Evolutionary conservation across 768 basidiomycete species (phyloP).

Genomic region (Macrolepiota albuminosa): DNA sequence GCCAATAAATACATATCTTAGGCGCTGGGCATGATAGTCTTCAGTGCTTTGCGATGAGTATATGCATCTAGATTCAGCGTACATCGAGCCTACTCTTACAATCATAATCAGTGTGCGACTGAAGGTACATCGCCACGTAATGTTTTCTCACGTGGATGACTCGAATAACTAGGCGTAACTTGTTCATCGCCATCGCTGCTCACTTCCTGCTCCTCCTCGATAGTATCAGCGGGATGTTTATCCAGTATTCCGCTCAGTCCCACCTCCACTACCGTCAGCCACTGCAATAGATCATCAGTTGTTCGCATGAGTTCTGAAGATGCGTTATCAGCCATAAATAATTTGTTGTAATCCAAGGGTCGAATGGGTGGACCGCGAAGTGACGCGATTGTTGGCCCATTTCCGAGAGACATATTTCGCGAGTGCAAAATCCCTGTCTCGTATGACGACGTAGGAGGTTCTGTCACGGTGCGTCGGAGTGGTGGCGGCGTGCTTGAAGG

Average conservation of each 20-base stretch:
- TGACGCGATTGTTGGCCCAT: conserved; percentile 21
- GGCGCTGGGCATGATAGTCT: not conserved
- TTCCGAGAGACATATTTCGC: conserved; percentile 18
- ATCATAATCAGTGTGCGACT: not conserved
- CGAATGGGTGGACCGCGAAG: conserved; percentile 42
- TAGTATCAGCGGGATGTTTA: conserved; percentile 42
- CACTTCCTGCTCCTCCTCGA: conserved; percentile 61
- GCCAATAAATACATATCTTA: conserved; percentile 52
- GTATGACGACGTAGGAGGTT: conserved; percentile 15
- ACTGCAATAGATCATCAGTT: conserved; percentile 70
- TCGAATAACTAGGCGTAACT: conserved; percentile 3
- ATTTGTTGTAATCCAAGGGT: conserved; percentile 64
- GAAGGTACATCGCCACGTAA: conserved; percentile 2
- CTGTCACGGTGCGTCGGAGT: conserved; percentile 14
- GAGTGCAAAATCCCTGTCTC: conserved; percentile 10
- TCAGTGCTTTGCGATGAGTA: not conserved
- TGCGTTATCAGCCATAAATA: conserved; percentile 52
- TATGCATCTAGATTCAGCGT: conserved; percentile 7
- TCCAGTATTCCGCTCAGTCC: conserved; percentile 70
- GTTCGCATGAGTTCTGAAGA: conserved; percentile 68
- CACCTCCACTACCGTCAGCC: conserved; percentile 69
- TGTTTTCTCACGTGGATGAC: conserved; percentile 1
- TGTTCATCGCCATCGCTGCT: conserved; percentile 9
- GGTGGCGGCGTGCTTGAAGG: conserved; percentile 27
- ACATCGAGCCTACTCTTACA: conserved; percentile 10